Evolutionary conservation across 129 eudicot genomes (phyloP).

Genomic region (Tagetes patula): DNA sequence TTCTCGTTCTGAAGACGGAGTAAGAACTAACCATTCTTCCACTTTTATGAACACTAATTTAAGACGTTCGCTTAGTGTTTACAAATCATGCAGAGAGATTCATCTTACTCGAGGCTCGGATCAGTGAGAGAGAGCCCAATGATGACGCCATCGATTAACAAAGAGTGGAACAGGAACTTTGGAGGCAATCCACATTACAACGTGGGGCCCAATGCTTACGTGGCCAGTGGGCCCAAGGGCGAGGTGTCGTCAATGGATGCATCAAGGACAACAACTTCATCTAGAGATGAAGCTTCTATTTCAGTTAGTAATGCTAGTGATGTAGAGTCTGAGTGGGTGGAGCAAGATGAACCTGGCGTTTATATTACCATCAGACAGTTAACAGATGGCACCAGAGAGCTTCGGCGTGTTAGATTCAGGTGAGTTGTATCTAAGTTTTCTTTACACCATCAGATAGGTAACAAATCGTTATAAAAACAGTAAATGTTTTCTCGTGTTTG

Average conservation of each 20-base stretch:
- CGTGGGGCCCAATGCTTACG: slow-evolving; percentile 53
- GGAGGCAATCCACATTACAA: slow-evolving; percentile 47
- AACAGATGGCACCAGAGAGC: slow-evolving; percentile 90
- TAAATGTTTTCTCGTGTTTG: background rate
- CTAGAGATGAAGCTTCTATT: slow-evolving; percentile 76
- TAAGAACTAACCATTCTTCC: slow-evolving; percentile 29
- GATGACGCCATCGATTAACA: slow-evolving; percentile 76
- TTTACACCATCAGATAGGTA: background rate
- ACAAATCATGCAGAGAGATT: slow-evolving; percentile 66
- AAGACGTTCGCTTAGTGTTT: background rate
- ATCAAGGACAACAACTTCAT: slow-evolving; percentile 83
- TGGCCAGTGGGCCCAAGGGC: slow-evolving; percentile 50
- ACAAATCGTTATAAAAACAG: background rate
- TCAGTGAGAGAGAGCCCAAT: slow-evolving; percentile 80
- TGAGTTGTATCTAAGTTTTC: background rate
- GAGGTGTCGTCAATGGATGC: slow-evolving; percentile 84
- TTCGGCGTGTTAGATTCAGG: slow-evolving; percentile 96
- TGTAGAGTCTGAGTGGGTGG: slow-evolving; percentile 88
- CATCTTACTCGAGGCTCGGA: slow-evolving; percentile 77
- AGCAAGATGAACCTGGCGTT: slow-evolving; percentile 93
- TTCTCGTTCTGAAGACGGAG: slow-evolving; percentile 84
- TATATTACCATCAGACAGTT: slow-evolving; percentile 89
- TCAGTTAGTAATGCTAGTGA: slow-evolving; percentile 95
- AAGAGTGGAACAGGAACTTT: slow-evolving; percentile 65
- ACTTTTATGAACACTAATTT: background rate